A percentile compares a stretch with the other conserved stretches of the same genome.
Evolutionary conservation across 176 grass and related monocot species (phyloP).

Genomic region (Carex littledalei): DNA sequence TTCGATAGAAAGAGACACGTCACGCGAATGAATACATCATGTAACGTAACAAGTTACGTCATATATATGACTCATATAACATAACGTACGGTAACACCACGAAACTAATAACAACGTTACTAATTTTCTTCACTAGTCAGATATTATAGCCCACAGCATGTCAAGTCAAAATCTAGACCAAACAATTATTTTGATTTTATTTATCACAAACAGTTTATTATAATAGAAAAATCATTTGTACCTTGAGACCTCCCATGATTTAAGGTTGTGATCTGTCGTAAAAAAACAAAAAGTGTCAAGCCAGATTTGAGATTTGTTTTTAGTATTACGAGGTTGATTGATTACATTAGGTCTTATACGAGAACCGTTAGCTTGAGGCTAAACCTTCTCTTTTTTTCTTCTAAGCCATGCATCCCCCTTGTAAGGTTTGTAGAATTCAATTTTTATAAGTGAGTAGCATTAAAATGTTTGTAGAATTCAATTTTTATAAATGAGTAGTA

Average conservation of each 20-base stretch:
- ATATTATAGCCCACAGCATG: not conserved
- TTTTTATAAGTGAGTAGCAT: no score
- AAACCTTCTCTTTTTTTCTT: conserved; percentile 15
- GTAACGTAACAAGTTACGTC: no score
- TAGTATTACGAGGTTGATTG: not conserved
- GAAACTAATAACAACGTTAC: no score
- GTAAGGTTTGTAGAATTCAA: no score
- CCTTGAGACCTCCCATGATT: not conserved
- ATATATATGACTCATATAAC: no score
- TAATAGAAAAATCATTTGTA: not conserved
- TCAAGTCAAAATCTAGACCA: not conserved
- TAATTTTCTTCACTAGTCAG: no score
- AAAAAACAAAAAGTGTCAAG: not conserved
- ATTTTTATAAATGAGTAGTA: not conserved
- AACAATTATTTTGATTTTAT: not conserved
- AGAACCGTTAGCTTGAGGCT: conserved; percentile 4
- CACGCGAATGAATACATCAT: no score
- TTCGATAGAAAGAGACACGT: no score
- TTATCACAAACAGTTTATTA: not conserved
- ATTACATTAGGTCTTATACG: not conserved
- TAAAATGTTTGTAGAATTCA: not conserved
- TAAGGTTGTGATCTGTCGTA: not conserved
- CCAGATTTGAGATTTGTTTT: not conserved
- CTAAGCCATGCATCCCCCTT: not conserved
- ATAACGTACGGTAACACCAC: no score